A percentile compares a stretch with the other conserved stretches of the same genome.
Conservation (phyloP, 2,329 filamentous ascomycete genomes). For the Colletotrichum salicis region DNA sequence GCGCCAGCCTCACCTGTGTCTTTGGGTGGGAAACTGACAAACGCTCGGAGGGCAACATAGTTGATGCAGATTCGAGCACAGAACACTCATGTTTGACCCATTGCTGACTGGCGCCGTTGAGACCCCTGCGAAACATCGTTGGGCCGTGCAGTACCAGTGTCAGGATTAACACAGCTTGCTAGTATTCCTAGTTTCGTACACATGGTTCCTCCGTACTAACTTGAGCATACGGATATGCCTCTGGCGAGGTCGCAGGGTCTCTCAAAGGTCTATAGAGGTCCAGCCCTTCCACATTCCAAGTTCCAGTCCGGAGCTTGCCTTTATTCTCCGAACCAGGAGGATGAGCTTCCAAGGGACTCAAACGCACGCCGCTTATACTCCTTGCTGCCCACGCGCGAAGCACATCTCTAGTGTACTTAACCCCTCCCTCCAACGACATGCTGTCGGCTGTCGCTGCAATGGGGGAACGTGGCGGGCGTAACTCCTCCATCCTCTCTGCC, state of each 20-base stretch:
- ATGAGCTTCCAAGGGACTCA: not conserved
- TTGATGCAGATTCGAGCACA: not conserved
- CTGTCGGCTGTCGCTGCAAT: not conserved
- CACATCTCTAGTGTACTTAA: not conserved
- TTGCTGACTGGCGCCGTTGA: slow-evolving; percentile 20
- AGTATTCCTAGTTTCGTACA: no score
- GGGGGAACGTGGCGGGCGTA: not conserved
- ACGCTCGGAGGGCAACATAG: not conserved
- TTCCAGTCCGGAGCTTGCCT: not conserved
- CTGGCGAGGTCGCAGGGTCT: slow-evolving; percentile 3
- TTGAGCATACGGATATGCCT: not conserved
- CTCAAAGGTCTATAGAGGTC: not conserved
- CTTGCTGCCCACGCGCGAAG: not conserved
- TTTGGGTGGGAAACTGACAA: not conserved
- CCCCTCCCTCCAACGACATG: not conserved
- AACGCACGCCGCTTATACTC: slow-evolving; percentile 7
- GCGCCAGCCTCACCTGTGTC: slow-evolving; percentile 7
- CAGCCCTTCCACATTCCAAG: not conserved
- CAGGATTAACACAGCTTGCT: not conserved
- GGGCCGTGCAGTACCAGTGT: slow-evolving; percentile 26
- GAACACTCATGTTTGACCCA: slow-evolving; percentile 5
- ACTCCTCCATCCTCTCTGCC: not conserved
- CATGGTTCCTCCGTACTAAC: no score
- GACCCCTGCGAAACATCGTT: slow-evolving; percentile 21
- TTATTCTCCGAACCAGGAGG: slow-evolving; percentile 14